A percentile compares a stretch with the other conserved stretches of the same genome.
These are phyloP conservation scores for Candida golubevii DNA, from an alignment of 805 yeast species.

Conservation along the genomic window DNA sequence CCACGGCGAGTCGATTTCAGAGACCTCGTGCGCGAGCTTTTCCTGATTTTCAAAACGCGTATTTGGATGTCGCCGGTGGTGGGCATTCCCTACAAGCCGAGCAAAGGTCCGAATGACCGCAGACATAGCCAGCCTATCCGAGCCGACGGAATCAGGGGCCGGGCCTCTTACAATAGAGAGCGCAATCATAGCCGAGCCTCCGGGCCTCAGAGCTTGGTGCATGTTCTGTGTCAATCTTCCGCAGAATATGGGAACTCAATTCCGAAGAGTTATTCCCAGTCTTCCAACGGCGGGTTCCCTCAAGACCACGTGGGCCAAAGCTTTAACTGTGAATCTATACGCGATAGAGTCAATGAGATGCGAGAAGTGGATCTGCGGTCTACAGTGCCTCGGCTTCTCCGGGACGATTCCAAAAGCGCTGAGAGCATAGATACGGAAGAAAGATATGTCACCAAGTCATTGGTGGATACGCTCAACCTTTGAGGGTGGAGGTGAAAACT, in stretches of 20 bases:
- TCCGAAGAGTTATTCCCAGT: no score
- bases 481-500: no score
- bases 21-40: constrained; percentile 66
- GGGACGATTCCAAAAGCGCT: not conserved
- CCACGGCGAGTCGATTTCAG: constrained; percentile 68
- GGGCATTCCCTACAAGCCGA: constrained; percentile 30
- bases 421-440: constrained; percentile 13
- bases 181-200: not conserved
- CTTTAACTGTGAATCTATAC: no score
- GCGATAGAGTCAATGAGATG: no score
- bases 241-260: no score
- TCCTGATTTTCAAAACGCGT: constrained; percentile 71
- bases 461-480: constrained; percentile 39
- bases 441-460: constrained; percentile 34
- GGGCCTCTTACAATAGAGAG: not conserved
- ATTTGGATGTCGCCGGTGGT: constrained; percentile 79
- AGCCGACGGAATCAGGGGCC: not conserved
- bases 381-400: not conserved
- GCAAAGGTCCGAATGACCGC: not conserved
- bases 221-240: no score
- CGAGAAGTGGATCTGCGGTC: no score
- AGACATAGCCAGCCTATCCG: not conserved
- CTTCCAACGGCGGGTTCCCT: no score
- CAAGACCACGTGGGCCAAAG: no score
- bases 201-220: not conserved